Base-by-base conservation (phyloP, 2,329 filamentous ascomycete genomes). In the Sphaerulina vaccinii region DNA sequence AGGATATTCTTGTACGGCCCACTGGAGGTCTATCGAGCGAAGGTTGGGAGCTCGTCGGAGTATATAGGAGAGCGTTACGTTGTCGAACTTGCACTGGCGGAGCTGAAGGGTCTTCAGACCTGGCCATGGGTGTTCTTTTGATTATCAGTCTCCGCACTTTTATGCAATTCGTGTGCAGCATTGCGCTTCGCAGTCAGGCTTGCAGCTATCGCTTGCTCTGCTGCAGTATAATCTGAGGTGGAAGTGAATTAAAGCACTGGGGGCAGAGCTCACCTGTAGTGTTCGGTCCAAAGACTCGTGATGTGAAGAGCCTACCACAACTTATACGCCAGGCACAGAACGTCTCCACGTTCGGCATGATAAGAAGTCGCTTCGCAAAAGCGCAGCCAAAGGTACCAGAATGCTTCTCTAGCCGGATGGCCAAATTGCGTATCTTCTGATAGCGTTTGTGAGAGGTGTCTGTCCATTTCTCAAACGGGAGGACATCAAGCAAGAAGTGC, bases 351-450 rank as follows among this genome's bases (percentile, higher is more conserved):
- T 37, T 40, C 9, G 46, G 41, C 40, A 50, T 37, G 13, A 40
- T 23, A 13, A 54, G 41, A 40, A 54, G 38, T 37, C 45, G 40
- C 6, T 43, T 46, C 6, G 40, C 41, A 36, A 54, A 54, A 1
- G 42, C 22, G 23, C 37, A 39, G 10, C 51, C 51, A 37, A 46
- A 50, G 8, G 40, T 29, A 6, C 51, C 51, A 22, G 40, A 41
- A 16, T 54, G 51, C 27, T 38, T 44, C 22, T 54, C 51, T 11
- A 50, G 46, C 11, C 51, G 45, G 16, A 54, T 46, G 9, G 45
- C 40, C 19, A 54, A 10, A 6, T 45, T 32, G 37, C 46, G 27
- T 18, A 54, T 38, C 5, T 33, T 32, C 15, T n/a, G 38, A 15
- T 54, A 54, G 10, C 43, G 51, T 8, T 39, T 29, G 13, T 49